Conservation (phyloP, 345 rosid species). For the Syzygium aromaticum region DNA sequence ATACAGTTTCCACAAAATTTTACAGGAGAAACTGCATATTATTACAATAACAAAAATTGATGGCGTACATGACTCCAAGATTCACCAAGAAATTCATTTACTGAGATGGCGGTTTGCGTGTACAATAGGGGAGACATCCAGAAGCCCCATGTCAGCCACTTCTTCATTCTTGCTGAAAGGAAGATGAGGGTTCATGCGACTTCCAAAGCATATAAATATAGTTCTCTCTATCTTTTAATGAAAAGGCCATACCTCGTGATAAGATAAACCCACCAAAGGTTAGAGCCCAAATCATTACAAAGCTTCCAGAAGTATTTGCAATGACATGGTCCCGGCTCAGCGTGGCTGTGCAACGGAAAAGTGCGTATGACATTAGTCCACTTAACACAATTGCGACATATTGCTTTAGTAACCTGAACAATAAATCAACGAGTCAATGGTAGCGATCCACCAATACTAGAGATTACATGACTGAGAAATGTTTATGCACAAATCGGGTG, state of each 20-base stretch:
- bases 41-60: background rate
- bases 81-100: conserved; percentile 47
- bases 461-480: background rate
- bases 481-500: background rate
- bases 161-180: conserved; percentile 31
- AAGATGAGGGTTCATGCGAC: background rate
- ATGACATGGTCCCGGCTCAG: conserved; percentile 30
- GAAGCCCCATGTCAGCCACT: conserved; percentile 58
- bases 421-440: background rate
- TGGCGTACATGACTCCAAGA: conserved; percentile 41
- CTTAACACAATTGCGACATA: conserved; percentile 14
- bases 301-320: conserved; percentile 29
- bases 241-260: conserved; percentile 17
- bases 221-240: background rate
- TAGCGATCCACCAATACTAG: background rate
- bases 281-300: conserved; percentile 20
- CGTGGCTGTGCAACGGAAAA: conserved; percentile 38
- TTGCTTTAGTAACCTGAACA: conserved; percentile 30
- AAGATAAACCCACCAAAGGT: conserved; percentile 35
- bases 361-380: conserved; percentile 31
- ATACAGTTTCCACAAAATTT: background rate
- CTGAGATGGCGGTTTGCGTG: conserved; percentile 35
- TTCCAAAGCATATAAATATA: background rate
- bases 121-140: conserved; percentile 65
- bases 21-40: background rate